These are phyloP conservation scores for Didymella pomorum DNA, from an alignment of 2,329 filamentous ascomycete genomes.

Conservation along the genomic window DNA sequence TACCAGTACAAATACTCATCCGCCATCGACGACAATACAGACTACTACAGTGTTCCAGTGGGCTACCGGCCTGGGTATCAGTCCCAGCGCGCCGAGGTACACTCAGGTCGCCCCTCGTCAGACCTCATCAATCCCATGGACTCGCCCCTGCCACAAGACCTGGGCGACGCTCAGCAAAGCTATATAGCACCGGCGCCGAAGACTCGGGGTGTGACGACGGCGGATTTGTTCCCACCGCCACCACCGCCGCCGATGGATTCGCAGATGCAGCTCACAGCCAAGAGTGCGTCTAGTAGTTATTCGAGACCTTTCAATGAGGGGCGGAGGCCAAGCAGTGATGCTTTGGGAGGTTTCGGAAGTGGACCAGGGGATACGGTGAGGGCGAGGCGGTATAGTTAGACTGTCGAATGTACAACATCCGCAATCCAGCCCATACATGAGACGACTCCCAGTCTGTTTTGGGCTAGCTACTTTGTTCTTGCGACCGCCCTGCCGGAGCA, in stretches of 20 bases:
- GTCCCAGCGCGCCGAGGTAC: conserved; percentile 2
- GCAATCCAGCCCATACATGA: too few relatives aligned
- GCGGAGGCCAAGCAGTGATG: conserved; percentile 4
- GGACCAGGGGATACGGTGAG: conserved; percentile 3
- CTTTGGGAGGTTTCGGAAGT: background rate
- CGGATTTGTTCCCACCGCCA: conserved; percentile 26
- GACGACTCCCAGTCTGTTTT: too few relatives aligned
- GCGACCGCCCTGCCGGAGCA: too few relatives aligned
- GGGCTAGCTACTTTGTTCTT: too few relatives aligned
- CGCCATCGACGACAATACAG: conserved; percentile 15
- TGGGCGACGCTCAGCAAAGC: background rate
- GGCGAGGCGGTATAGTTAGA: background rate
- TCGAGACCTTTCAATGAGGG: conserved; percentile 16
- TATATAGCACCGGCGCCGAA: conserved; percentile 15
- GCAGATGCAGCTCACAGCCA: conserved; percentile 11
- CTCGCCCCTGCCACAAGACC: conserved; percentile 6
- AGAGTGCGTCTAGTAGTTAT: conserved; percentile 14
- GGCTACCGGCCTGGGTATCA: conserved; percentile 25
- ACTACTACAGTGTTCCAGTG: conserved; percentile 23
- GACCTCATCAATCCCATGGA: conserved; percentile 19
- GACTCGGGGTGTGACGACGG: conserved; percentile 20
- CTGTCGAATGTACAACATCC: too few relatives aligned
- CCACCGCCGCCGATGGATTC: conserved; percentile 11
- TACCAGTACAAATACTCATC: conserved; percentile 17
- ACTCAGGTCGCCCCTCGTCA: conserved; percentile 22